A percentile compares a stretch with the other conserved stretches of the same genome.
These are phyloP conservation scores for Zalaria sp. DNA, from an alignment of 2,329 filamentous ascomycete species.

Conservation along the genomic window DNA sequence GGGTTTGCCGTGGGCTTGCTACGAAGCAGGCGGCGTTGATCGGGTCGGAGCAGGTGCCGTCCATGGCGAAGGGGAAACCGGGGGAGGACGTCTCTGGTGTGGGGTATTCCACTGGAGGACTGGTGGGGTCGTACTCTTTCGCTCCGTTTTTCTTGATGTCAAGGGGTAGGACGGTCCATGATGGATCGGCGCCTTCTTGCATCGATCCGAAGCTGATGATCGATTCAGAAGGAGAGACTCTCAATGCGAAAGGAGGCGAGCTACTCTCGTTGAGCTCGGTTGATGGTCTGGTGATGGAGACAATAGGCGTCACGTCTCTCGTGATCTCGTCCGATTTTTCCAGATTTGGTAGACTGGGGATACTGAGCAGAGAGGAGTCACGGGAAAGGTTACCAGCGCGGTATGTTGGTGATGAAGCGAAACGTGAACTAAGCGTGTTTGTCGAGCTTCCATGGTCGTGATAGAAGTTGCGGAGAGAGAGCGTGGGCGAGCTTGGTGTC, in stretches of 20 bases:
- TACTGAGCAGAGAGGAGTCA: conserved; percentile 15
- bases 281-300: conserved; percentile 6
- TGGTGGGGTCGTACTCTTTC: conserved; percentile 15
- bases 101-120: conserved; percentile 2
- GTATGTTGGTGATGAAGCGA: neutral
- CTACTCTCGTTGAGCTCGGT: conserved; percentile 2
- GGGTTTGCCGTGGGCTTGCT: too few relatives aligned
- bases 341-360: conserved; percentile 22
- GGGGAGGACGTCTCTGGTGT: conserved; percentile 3
- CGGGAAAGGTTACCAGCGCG: neutral
- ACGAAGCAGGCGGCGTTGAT: neutral
- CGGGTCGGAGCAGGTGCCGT: conserved; percentile 1
- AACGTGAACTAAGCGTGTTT: neutral
- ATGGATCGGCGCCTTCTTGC: conserved; percentile 10
- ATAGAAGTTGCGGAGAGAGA: conserved; percentile 11
- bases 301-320: neutral
- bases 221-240: conserved; percentile 6
- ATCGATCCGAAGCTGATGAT: conserved; percentile 6
- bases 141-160: conserved; percentile 1
- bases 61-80: conserved; percentile 4
- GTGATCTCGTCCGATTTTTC: conserved; percentile 6
- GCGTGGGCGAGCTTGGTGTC: conserved; percentile 24
- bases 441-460: neutral
- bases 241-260: conserved; percentile 10
- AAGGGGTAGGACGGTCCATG: conserved; percentile 11